Base-by-base conservation (phyloP, 2,329 filamentous ascomycete species). In the Hypoxylon sp. region DNA sequence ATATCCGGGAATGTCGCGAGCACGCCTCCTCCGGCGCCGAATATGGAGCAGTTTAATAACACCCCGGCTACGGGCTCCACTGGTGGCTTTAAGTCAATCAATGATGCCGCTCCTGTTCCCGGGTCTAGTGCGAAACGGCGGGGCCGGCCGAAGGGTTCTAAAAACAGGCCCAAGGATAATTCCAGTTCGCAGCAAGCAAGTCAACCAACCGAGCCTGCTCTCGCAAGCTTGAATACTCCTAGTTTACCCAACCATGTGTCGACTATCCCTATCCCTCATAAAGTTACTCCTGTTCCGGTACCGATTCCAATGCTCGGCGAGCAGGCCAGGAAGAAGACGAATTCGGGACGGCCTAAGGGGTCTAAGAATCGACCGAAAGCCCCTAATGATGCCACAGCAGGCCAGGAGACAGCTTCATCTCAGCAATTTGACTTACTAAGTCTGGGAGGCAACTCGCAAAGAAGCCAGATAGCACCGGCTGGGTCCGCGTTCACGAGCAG, bases 101-200 rank as follows among this genome's bases (percentile, higher is more conserved):
- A 72, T 29, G 63, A 70, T 26, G 62, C 52, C 1, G 15, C 43
- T 15, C 67, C 63, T 17, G 63, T 55, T 7, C 54, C 73, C 27
- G 62, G 57, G 11, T 69, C 69, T 2, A 69, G 62, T 37, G 58
- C 67, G 1, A 80, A 75, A 66, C 78, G 74, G 45, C 73, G 78
- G 52, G 79, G 81, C 4, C 75, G 81, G 26, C 81, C 81, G 0
- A 83, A 82, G 56, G 81, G 81, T 0, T 83, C 81, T 1, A 81
- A 79, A 56, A 83, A 83, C 58, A 75, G 78, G 2, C 74, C 77
- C 2, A 81, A 77, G 58, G 73, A 76, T 23, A 24, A 10, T 26
- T 15, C 58, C 55, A 63, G 43, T 48, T 51, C 64, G 26, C 69
- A 72, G 54, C 71, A 70, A 64, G 57, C 60, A 40, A 45, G 66